These are phyloP conservation scores for Rhazya stricta DNA, from an alignment of 257 asterid species.

Conservation along the genomic window DNA sequence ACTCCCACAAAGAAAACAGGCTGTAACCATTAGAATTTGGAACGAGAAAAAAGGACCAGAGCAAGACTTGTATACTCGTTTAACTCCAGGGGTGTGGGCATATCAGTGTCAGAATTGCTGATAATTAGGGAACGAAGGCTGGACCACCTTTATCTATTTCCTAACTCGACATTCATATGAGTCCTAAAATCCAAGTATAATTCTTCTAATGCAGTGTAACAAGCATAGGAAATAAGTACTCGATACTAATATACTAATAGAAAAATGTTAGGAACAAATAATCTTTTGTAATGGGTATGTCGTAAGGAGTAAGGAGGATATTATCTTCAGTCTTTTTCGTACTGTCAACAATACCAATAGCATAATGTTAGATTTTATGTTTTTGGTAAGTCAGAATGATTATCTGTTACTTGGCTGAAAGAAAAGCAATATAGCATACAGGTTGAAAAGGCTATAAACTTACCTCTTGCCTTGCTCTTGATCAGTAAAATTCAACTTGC, in stretches of 20 bases:
- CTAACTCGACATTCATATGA: neutral
- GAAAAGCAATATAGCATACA: neutral
- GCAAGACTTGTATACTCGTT: neutral
- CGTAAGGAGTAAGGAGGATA: neutral
- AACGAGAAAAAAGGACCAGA: neutral
- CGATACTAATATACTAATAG: neutral
- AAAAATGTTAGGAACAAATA: neutral
- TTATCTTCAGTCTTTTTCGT: neutral
- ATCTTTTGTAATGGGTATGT: neutral
- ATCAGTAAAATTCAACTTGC: conserved; percentile 1
- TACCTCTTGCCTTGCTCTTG: conserved; percentile 21
- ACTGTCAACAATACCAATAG: neutral
- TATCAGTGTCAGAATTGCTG: neutral
- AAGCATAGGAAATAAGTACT: neutral
- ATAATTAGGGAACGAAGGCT: neutral
- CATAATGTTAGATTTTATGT: neutral
- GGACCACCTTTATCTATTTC: neutral
- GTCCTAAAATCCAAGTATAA: neutral
- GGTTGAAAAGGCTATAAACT: neutral
- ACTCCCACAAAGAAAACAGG: neutral
- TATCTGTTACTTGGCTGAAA: neutral
- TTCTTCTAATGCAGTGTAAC: too few relatives aligned
- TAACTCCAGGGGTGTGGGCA: neutral
- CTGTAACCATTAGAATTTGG: neutral
- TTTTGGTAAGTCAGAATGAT: neutral